Evolutionary conservation across 352 stramenopile genomes (phyloP).

Genomic region (Elongisporangium undulatum): DNA sequence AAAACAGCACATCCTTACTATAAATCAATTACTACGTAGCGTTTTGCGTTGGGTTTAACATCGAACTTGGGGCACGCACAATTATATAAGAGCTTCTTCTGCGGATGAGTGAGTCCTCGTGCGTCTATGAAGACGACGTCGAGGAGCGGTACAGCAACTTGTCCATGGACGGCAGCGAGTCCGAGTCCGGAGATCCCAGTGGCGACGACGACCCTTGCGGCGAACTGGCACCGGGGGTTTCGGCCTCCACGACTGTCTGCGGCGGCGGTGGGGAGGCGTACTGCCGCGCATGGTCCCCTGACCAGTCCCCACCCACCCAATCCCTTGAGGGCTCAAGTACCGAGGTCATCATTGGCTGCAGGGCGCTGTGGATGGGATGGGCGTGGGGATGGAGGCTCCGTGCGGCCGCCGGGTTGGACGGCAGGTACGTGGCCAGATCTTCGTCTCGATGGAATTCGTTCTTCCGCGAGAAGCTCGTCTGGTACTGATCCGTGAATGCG

Average conservation of each 20-base stretch:
- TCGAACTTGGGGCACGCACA: neutral
- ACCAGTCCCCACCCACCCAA: neutral
- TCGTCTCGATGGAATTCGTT: neutral
- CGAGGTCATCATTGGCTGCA: neutral
- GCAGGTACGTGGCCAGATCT: neutral
- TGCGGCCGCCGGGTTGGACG: neutral
- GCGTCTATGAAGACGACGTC: neutral
- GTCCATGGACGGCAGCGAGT: conserved; percentile 63
- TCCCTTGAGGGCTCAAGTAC: neutral
- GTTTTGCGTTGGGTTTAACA: neutral
- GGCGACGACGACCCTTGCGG: neutral
- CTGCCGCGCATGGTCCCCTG: neutral
- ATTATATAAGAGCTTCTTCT: neutral
- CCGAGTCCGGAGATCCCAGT: conserved; percentile 7
- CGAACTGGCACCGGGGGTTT: neutral
- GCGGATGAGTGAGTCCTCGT: neutral
- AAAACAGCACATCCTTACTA: neutral
- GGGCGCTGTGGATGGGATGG: neutral
- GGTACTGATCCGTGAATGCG: neutral
- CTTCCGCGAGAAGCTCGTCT: neutral
- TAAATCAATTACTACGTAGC: neutral
- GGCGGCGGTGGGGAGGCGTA: neutral
- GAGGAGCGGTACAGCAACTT: conserved; percentile 43
- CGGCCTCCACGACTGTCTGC: neutral
- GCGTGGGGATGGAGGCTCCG: neutral